Base-by-base conservation (phyloP, 257 asterid species). In the Lantana camara region DNA sequence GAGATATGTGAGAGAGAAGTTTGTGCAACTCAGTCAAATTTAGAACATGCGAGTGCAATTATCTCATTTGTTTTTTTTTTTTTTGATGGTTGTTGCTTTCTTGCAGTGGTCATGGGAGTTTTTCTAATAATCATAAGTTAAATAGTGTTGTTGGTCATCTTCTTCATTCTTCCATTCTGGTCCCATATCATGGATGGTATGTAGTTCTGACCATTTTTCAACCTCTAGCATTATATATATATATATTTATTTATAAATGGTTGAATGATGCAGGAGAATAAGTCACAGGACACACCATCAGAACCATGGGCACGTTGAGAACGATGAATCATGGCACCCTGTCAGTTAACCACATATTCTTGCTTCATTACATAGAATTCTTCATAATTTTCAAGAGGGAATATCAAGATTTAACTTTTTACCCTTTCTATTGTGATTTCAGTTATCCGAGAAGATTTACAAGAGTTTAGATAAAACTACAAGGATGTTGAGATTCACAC, bases 241-340 rank as follows among this genome's bases (percentile, higher is more conserved):
- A 1, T 16, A 1, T 12, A 47, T 23, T 13, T 11, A 21, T 20
- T 40, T 5, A 24, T 21, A n/a, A n/a, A 6, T 66, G 53, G 47
- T 58, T 27, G 55, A 51, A 49, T 70, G 29, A 13, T 77, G 21
- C 79, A 87, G 99, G 97, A 86, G 99, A 79, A 94, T 94, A 57
- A 94, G 99, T 66, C 97, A 94, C 70, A 88, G 99, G 77, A 94
- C 96, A 41, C 99, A 94, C 70, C 99, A 94, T 79, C 99, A 90
- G 80, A 88, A 94, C 78, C 99, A 94, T 80, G 99, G 99, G 1
- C 96, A 94, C 70, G 99, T 90, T 58, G 97, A 94, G 74, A 90
- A 94, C n/a, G 99, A 90, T 56, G 99, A 94, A 71, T 94, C 99
- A 0, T 90, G 99, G 99, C 97, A 90, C 64, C 99, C 99, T 10